Evolutionary conservation across 2,329 filamentous ascomycete species (phyloP).

Genomic region (Pyricularia sp.): DNA sequence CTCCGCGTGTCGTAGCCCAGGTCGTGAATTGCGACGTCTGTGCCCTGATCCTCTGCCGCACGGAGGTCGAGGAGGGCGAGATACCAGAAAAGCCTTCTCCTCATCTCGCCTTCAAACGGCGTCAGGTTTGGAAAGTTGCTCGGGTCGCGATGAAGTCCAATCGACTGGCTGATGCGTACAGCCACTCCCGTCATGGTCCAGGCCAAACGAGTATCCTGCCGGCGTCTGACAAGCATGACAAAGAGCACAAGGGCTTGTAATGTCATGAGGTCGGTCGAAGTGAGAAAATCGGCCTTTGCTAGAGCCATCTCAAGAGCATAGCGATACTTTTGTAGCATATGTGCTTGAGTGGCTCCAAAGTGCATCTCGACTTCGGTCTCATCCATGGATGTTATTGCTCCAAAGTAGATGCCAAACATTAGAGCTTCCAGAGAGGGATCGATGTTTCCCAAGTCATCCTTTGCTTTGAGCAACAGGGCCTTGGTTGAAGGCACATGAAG

Average conservation of each 20-base stretch:
- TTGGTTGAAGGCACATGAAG: slow-evolving; percentile 61
- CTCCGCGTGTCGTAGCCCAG: slow-evolving; percentile 41
- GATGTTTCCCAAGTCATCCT: slow-evolving; percentile 49
- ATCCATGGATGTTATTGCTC: slow-evolving; percentile 48
- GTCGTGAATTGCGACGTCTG: slow-evolving; percentile 34
- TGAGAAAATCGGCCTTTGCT: slow-evolving; percentile 51
- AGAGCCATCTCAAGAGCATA: slow-evolving; percentile 50
- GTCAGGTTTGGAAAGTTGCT: slow-evolving; percentile 39
- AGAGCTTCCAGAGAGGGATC: slow-evolving; percentile 49
- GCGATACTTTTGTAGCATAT: slow-evolving; percentile 36
- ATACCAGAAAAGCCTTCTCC: slow-evolving; percentile 53
- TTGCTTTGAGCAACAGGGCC: slow-evolving; percentile 49
- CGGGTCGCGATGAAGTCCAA: slow-evolving; percentile 51
- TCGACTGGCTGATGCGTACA: slow-evolving; percentile 43
- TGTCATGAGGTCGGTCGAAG: slow-evolving; percentile 46
- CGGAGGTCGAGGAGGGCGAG: slow-evolving; percentile 50
- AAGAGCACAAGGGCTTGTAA: slow-evolving; percentile 55
- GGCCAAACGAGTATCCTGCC: slow-evolving; percentile 42
- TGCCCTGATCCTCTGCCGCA: slow-evolving; percentile 51
- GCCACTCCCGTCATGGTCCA: slow-evolving; percentile 57
- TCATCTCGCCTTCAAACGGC: slow-evolving; percentile 53
- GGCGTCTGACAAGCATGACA: slow-evolving; percentile 40
- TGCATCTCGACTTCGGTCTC: slow-evolving; percentile 47
- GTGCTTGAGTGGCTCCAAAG: slow-evolving; percentile 38
- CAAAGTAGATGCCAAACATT: slow-evolving; percentile 54